Evolutionary conservation across 1,139 yeast genomes (phyloP), one percentile per base, ranked within the genome.

Genomic region (Debaryomyces udenii): DNA sequence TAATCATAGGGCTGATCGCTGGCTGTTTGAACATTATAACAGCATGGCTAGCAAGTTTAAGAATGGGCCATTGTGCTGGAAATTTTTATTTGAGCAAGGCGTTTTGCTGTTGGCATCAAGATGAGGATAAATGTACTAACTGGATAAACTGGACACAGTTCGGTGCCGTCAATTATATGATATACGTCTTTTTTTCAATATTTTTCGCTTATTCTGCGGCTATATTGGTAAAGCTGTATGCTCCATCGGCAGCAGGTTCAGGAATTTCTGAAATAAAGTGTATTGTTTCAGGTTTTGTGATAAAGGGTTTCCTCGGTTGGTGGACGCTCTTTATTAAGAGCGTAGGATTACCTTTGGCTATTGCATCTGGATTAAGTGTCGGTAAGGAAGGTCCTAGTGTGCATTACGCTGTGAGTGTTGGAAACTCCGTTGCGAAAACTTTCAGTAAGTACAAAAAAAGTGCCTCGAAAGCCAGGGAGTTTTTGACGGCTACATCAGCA

Each of bases 211-310:
- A 72, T 9, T 52, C 75, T 7, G 82, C 96, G 1, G 89, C 94
- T 0, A 61, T 73, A 10, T 59, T 89, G 34, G 96, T 94, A 35
- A 74, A 80, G 51, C 61, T 64, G 15, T 83, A 80, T 54, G 93
- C 96, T 0, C 96, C 96, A 0, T 76, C 83, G 43, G 99, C 99
- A 0, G 95, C 99, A 0, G 99, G 99, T 0, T 87, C 96, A 2
- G 99, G 99, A 0, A 94, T 94, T 37, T 86, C 97, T 4, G 99
- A 94, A 60, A 93, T 94, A 61, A 94, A 94, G 62, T 87, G 96
- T 59, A 90, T 94, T 49, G 90, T 93, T 2, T 85, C 96, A 0
- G 99, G 99, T 0, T 94, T 91, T 59, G 81, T 79, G 16, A 77
- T 87, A 73, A 78, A 80, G 27, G 90, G 88, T 4, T 94, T 91